Evolutionary conservation across 2,329 filamentous ascomycete genomes (phyloP).

Genomic region (Hirsutella minnesotensis): DNA sequence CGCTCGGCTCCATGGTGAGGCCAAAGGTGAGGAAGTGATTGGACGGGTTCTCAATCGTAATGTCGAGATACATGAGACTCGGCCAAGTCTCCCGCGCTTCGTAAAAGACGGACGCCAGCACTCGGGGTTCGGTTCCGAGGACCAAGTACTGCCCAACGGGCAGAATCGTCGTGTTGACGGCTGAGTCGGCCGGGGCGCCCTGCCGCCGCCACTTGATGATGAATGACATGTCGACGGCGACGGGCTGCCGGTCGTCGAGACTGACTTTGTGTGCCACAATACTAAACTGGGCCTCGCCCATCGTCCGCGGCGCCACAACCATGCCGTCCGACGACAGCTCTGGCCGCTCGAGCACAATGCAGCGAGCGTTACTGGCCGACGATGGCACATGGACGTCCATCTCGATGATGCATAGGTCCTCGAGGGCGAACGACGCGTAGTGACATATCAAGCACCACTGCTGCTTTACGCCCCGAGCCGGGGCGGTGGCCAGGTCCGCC

Average conservation of each 20-base stretch:
- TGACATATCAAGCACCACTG: conserved; percentile 67
- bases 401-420: conserved; percentile 52
- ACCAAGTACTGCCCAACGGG: conserved; percentile 71
- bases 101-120: conserved; percentile 51
- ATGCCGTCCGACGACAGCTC: conserved; percentile 28
- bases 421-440: conserved; percentile 65
- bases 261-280: conserved; percentile 63
- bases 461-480: conserved; percentile 56
- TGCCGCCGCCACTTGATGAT: conserved; percentile 65
- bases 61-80: conserved; percentile 32
- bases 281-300: conserved; percentile 61
- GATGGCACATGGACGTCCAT: conserved; percentile 50
- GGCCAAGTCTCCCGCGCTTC: conserved; percentile 16
- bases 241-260: conserved; percentile 70
- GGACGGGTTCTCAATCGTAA: conserved; percentile 84
- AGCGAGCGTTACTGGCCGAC: conserved; percentile 50
- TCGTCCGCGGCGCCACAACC: conserved; percentile 50
- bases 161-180: conserved; percentile 53
- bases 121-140: conserved; percentile 74
- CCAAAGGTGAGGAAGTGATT: conserved; percentile 92
- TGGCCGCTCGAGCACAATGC: conserved; percentile 30
- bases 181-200: conserved; percentile 14
- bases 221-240: conserved; percentile 63
- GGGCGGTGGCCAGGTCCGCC: conserved; percentile 7
- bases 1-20: conserved; percentile 80